A percentile compares a stretch with the other conserved stretches of the same genome.
Evolutionary conservation across 2,329 filamentous ascomycete species (phyloP).

Genomic region (Blastomyces silverae): DNA sequence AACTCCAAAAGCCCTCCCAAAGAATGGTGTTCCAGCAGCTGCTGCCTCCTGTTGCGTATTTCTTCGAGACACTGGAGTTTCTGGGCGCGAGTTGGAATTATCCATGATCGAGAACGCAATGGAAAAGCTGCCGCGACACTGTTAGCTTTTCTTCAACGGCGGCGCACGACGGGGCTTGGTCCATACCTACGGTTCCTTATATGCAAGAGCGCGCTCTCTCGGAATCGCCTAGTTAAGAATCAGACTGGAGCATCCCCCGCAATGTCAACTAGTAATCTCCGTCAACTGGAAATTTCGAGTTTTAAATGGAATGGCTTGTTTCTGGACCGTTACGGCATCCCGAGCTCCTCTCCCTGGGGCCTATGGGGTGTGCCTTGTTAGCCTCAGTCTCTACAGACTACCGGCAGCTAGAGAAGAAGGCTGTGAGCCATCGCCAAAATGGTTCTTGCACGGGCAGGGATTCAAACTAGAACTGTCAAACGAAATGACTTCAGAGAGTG

Average conservation of each 20-base stretch:
- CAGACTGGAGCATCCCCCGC: not conserved
- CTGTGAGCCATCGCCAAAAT: not conserved
- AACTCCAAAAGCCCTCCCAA: not conserved
- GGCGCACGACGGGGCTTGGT: not conserved
- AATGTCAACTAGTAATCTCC: not conserved
- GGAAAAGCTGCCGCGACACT: not conserved
- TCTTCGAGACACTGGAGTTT: not conserved
- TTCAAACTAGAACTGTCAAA: not conserved
- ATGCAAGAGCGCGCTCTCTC: not conserved
- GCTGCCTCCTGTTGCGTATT: not conserved
- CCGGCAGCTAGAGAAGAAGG: slow-evolving; percentile 3
- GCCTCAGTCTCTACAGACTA: not conserved
- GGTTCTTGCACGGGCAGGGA: not conserved
- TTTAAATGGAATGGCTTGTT: not conserved
- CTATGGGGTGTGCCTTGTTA: not conserved
- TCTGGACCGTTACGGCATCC: not conserved
- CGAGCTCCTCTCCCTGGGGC: not conserved
- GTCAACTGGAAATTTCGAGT: not conserved
- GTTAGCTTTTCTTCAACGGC: not conserved
- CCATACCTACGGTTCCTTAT: not conserved
- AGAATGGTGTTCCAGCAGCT: slow-evolving; percentile 3
- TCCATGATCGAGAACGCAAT: not conserved
- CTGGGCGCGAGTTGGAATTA: slow-evolving; percentile 2
- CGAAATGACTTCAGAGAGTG: too few relatives aligned
- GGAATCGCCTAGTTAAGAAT: not conserved